Evolutionary conservation across 441 rosid genomes (phyloP).

Genomic region (Erysimum pusillum): DNA sequence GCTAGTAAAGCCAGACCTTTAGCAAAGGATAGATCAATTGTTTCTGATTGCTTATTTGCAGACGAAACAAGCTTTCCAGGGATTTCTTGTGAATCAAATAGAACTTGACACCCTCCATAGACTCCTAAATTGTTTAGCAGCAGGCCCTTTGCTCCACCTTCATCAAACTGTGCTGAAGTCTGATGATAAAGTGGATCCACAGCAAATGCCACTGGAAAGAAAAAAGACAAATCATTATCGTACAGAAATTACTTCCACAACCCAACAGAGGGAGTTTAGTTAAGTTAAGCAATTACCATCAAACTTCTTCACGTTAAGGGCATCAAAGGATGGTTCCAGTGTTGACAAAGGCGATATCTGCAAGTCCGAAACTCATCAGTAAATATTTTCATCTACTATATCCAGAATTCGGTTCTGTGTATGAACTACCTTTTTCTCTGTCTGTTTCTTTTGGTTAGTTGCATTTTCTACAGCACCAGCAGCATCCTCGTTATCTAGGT

Average conservation of each 20-base stretch:
- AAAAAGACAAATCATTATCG: conserved; percentile 41
- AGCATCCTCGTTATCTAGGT: conserved; percentile 61
- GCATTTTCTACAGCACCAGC: conserved; percentile 57
- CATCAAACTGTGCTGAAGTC: conserved; percentile 97
- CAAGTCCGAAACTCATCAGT: conserved; percentile 48
- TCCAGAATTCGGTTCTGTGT: conserved; percentile 23
- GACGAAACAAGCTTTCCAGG: conserved; percentile 74
- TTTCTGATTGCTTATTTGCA: conserved; percentile 59
- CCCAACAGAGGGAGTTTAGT: conserved; percentile 29
- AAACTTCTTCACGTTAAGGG: conserved; percentile 87
- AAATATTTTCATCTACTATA: conserved; percentile 26
- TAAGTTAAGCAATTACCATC: conserved; percentile 67
- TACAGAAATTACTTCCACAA: conserved; percentile 34
- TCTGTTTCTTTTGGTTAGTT: conserved; percentile 67
- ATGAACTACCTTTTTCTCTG: conserved; percentile 66
- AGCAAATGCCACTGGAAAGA: conserved; percentile 81
- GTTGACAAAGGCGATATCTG: conserved; percentile 89
- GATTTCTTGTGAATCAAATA: conserved; percentile 87
- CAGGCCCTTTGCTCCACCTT: conserved; percentile 96
- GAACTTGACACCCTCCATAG: conserved; percentile 87
- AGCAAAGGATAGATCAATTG: conserved; percentile 78
- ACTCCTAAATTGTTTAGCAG: conserved; percentile 91
- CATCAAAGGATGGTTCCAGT: conserved; percentile 82
- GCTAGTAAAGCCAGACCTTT: conserved; percentile 62
- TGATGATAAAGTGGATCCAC: conserved; percentile 98